phyloP scores from a whole-genome alignment of 2,329 filamentous ascomycete species.

The Aspergillus uvarum region DNA sequence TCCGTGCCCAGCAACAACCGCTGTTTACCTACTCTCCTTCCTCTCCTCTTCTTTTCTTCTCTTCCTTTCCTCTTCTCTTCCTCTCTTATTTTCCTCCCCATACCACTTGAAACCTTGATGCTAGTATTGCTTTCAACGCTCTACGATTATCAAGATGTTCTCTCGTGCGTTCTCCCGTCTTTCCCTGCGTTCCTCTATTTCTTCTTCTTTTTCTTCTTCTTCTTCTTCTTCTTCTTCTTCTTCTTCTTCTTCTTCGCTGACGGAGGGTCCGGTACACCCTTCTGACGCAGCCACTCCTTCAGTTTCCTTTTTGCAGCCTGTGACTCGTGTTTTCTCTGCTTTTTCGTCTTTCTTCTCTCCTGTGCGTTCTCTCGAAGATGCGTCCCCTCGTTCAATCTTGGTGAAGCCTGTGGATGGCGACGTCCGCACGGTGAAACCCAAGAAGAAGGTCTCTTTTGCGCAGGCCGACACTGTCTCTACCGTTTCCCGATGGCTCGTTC shows the following conservation, averaged over 20 bases:
- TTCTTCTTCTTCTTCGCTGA: not conserved
- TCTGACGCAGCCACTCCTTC: not conserved
- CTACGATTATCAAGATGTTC: not conserved
- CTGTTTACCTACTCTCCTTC: no score
- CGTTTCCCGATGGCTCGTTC: not conserved
- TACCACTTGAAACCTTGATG: not conserved
- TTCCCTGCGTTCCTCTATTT: not conserved
- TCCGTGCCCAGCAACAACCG: no score
- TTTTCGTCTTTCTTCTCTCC: not conserved
- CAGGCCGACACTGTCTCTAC: not conserved
- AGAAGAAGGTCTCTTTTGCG: not conserved
- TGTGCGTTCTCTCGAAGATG: not conserved
- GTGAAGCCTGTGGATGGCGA: not conserved
- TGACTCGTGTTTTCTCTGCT: not conserved
- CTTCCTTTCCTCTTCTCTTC: not conserved
- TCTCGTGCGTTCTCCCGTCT: not conserved
- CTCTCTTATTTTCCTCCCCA: not conserved
- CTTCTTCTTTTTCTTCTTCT: not conserved
- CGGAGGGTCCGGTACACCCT: not conserved
- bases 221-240: not conserved
- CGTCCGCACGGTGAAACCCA: not conserved
- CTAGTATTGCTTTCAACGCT: not conserved
- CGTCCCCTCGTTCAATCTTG: not conserved
- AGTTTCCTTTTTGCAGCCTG: not conserved
- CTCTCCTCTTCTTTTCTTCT: not conserved